These are phyloP conservation scores for Prunus padus DNA, from an alignment of 306 rosid genomes.

Conservation along the genomic window DNA sequence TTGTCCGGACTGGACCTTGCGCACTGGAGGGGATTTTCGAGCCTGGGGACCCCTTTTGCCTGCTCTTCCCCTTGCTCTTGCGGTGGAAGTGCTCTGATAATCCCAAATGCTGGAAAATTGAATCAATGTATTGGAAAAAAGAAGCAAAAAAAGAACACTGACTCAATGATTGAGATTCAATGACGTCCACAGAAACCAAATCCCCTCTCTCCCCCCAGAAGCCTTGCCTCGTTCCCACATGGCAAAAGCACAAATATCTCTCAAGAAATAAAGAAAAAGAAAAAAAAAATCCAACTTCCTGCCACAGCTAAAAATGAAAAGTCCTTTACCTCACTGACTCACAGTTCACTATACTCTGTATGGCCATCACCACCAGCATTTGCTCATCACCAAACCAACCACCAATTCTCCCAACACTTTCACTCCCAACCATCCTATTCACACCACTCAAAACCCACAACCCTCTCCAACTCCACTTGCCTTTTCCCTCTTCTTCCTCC, in stretches of 20 bases:
- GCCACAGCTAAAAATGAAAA: not conserved
- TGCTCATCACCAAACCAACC: constrained; percentile 56
- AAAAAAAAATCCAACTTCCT: not conserved
- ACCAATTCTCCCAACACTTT: constrained; percentile 46
- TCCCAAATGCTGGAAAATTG: too few species aligned
- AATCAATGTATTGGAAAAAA: not conserved
- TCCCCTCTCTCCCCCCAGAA: constrained; percentile 19
- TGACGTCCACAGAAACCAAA: constrained; percentile 34
- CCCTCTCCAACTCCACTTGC: constrained; percentile 37
- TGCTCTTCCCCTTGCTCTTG: too few species aligned
- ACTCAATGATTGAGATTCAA: not conserved
- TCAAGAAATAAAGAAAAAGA: not conserved
- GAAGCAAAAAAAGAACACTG: not conserved
- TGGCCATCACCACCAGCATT: constrained; percentile 49
- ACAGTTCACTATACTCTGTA: constrained; percentile 21
- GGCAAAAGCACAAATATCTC: constrained; percentile 24
- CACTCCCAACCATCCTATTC: constrained; percentile 36
- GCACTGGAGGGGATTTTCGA: too few species aligned
- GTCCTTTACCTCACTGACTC: not conserved
- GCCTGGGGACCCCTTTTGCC: too few species aligned
- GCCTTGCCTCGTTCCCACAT: constrained; percentile 6
- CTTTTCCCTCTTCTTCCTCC: constrained; percentile 31
- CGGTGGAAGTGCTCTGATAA: too few species aligned
- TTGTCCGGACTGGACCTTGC: too few species aligned
- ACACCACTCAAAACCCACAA: constrained; percentile 39